Base-by-base conservation (phyloP, 345 rosid genomes). In the Mercurialis annua region DNA sequence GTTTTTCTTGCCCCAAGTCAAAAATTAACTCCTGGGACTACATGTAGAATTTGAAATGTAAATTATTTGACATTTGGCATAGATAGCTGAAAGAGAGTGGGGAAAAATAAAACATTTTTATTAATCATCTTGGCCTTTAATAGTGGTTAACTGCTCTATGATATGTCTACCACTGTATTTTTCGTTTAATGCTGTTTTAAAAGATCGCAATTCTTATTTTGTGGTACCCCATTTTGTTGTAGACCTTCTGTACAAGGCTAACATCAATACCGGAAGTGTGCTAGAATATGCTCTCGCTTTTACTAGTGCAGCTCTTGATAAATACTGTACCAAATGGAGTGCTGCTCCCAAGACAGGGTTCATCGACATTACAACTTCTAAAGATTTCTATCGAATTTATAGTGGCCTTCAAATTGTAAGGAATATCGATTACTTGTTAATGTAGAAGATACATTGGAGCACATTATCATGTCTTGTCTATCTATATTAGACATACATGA, bases 231-330 rank as follows among this genome's bases (percentile, higher is more conserved):
- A 65, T 36, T 56, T 59, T 43, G 64, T 64, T 81, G 79, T 85
- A 90, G 98, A 95, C 88, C 88, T 95, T 66, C 72, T 95, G 77
- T 92, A 95, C 79, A 92, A 95, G 83, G 98, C 96, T 64, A 95
- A 88, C 77, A 76, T 92, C 73, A 95, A 89, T 69, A 81, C 86
- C 30, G 97, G 98, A 57, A 94, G 97, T 55, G 90, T 94, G 56
- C 86, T 94, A 69, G 97, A 95, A 79, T 92, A 95, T 64, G 86
- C 99, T 66, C 99, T 95, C 81, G 98, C 99, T 53, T 95, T 91
- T 78, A 92, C 99, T 11, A 92, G 92, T 71, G 99, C 98, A 0
- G 89, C 98, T 0, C 80, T 95, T 62, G 98, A 92, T 76, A 95
- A 95, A 76, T 95, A 85, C 66, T 92, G 98, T 71, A 79, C 85